Base-by-base conservation (phyloP, 768 basidiomycete species). In the Hypsizygus marmoreus region DNA sequence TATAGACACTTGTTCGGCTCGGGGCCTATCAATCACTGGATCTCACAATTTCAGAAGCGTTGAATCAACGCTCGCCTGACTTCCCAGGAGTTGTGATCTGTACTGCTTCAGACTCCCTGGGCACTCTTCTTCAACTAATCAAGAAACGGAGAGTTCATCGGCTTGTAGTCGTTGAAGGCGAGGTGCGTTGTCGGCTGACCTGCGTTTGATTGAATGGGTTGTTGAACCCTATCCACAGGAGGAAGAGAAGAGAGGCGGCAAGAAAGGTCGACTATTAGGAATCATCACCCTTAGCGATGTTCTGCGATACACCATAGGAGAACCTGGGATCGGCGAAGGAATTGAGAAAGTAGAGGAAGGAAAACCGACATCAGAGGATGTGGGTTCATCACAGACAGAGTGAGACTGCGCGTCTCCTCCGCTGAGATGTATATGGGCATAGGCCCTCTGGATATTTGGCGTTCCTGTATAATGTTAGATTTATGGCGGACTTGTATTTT, bases 71-170 rank as follows among this genome's bases (percentile, higher is more conserved):
- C 12, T 88, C 92, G 11, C 80, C 90, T 6, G 95, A 98, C 67
- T 99, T 99, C 64, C 91, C 93, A 6, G 97, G 97, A 11, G 95
- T 98, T 6, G 91, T 98, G 43, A 89, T 95, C 14, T 98, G 97
- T 63, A 92, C 91, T 0, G 91, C 92, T 1, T 79, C 84, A 2
- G 95, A 98, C 61, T 95, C 95, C 0, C 74, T 99, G 20, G 89
- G 88, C 3, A 93, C 91, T 1, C 79, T 98, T 6, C 77, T 99
- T 37, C 84, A 91, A 55, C 80, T 97, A 16, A 90, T 98, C 62
- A 92, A 91, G 68, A 91, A 94, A 65, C 84, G 94, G 22, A 76
- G 97, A 24, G 91, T 97, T 11, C 97, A 99, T 64, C 83, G 97
- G 38, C 71, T 99, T 13, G 94, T 98, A 2, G 94, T 98, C 2